phyloP scores from a whole-genome alignment of 1,284 basidiomycete genomes.

The Papiliotrema terrestris region DNA sequence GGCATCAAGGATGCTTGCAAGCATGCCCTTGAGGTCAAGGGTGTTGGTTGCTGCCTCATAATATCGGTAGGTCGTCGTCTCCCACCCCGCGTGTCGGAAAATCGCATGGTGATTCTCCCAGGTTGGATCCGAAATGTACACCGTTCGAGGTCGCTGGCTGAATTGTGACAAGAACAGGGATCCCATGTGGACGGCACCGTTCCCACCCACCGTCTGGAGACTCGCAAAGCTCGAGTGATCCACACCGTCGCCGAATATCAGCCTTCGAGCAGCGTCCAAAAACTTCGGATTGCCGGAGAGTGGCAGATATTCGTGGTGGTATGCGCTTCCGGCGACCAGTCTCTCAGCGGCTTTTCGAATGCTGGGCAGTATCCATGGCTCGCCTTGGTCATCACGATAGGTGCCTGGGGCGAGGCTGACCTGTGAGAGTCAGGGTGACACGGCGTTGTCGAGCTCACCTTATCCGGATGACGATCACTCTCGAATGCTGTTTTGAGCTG shows the following conservation, averaged over 20 bases:
- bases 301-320: too few relatives aligned
- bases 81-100: constrained; percentile 46
- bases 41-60: not conserved
- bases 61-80: not conserved
- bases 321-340: too few relatives aligned
- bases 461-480: too few relatives aligned
- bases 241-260: constrained; percentile 14
- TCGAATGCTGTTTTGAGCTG: too few relatives aligned
- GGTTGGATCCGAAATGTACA: constrained; percentile 79
- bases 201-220: constrained; percentile 92
- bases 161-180: constrained; percentile 44
- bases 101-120: constrained; percentile 48
- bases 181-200: constrained; percentile 77
- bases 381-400: constrained; percentile 49
- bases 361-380: constrained; percentile 49
- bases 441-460: too few relatives aligned
- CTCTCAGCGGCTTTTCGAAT: too few relatives aligned
- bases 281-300: too few relatives aligned
- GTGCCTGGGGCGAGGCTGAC: too few relatives aligned
- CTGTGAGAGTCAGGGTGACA: too few relatives aligned
- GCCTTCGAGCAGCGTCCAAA: too few relatives aligned
- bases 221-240: constrained; percentile 48
- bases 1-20: too few relatives aligned
- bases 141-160: constrained; percentile 50
- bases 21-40: too few relatives aligned